phyloP scores from a whole-genome alignment of 2,329 filamentous ascomycete genomes.

The Arthrobotrys musiformis region DNA sequence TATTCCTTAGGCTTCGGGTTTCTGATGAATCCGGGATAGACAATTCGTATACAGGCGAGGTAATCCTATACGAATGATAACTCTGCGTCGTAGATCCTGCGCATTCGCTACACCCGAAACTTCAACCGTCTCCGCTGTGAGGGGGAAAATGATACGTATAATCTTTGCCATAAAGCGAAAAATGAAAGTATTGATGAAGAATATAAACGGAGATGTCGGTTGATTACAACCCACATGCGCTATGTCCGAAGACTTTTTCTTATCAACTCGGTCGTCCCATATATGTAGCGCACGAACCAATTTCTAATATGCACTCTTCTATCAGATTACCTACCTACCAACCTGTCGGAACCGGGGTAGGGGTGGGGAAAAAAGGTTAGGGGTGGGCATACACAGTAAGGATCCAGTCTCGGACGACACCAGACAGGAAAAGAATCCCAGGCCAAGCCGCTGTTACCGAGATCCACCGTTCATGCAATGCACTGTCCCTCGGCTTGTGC shows the following conservation, averaged over 20 bases:
- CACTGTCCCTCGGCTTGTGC: conserved; percentile 27
- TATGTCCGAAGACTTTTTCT: background rate
- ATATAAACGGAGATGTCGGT: background rate
- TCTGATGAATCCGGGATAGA: too few species aligned
- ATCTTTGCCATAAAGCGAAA: background rate
- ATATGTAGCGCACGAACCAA: background rate
- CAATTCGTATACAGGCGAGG: background rate
- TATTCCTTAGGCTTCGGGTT: background rate
- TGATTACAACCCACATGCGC: conserved; percentile 11
- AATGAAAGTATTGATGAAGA: background rate
- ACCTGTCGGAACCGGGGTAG: conserved; percentile 29
- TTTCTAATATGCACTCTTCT: background rate
- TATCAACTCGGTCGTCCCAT: background rate
- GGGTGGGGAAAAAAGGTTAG: background rate
- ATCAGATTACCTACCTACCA: conserved; percentile 34
- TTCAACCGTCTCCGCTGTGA: background rate
- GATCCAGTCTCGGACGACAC: conserved; percentile 1
- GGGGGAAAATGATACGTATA: background rate
- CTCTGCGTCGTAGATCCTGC: conserved; percentile 18
- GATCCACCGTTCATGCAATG: conserved; percentile 24
- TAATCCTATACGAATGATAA: conserved; percentile 23
- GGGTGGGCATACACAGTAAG: conserved; percentile 3
- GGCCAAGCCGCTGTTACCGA: conserved; percentile 22
- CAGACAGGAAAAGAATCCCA: conserved; percentile 20
- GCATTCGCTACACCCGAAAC: background rate